Evolutionary conservation across 2,329 filamentous ascomycete species (phyloP).

Genomic region (Aureobasidium melanogenum): DNA sequence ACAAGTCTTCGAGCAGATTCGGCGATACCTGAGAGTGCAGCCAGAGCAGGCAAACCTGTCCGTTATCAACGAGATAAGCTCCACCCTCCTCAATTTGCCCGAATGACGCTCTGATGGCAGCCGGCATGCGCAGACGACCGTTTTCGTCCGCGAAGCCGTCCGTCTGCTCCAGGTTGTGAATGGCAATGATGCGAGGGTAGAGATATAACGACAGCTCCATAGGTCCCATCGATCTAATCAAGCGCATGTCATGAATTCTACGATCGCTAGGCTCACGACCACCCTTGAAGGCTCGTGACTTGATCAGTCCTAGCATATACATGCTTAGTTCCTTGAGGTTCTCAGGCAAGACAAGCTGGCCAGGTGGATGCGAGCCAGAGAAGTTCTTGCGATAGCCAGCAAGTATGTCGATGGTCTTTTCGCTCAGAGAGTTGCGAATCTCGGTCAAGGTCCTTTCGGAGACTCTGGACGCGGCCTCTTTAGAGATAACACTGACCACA

Average conservation of each 20-base stretch:
- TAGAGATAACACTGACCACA: slow-evolving; percentile 77
- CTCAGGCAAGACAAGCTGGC: slow-evolving; percentile 90
- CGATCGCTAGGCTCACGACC: slow-evolving; percentile 86
- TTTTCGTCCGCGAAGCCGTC: slow-evolving; percentile 93
- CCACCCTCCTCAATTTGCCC: slow-evolving; percentile 84
- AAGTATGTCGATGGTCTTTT: slow-evolving; percentile 88
- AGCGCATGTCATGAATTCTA: slow-evolving; percentile 80
- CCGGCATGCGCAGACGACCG: slow-evolving; percentile 78
- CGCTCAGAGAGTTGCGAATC: slow-evolving; percentile 70
- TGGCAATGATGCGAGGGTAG: slow-evolving; percentile 84
- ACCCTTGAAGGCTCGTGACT: slow-evolving; percentile 85
- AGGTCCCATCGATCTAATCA: slow-evolving; percentile 80
- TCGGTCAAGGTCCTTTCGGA: slow-evolving; percentile 72
- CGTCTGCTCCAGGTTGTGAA: slow-evolving; percentile 79
- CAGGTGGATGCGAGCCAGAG: slow-evolving; percentile 74
- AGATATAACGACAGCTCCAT: slow-evolving; percentile 84
- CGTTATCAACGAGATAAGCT: slow-evolving; percentile 91
- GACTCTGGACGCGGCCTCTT: slow-evolving; percentile 86
- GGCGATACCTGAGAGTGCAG: slow-evolving; percentile 86
- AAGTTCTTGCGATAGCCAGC: slow-evolving; percentile 90
- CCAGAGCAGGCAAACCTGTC: slow-evolving; percentile 86
- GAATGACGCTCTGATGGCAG: slow-evolving; percentile 73
- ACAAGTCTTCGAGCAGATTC: slow-evolving; percentile 82
- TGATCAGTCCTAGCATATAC: slow-evolving; percentile 86
- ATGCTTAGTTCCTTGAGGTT: slow-evolving; percentile 94